A percentile compares a stretch with the other conserved stretches of the same genome.
Evolutionary conservation across 2,329 filamentous ascomycete species (phyloP).

Genomic region (Aaosphaeria arxii): DNA sequence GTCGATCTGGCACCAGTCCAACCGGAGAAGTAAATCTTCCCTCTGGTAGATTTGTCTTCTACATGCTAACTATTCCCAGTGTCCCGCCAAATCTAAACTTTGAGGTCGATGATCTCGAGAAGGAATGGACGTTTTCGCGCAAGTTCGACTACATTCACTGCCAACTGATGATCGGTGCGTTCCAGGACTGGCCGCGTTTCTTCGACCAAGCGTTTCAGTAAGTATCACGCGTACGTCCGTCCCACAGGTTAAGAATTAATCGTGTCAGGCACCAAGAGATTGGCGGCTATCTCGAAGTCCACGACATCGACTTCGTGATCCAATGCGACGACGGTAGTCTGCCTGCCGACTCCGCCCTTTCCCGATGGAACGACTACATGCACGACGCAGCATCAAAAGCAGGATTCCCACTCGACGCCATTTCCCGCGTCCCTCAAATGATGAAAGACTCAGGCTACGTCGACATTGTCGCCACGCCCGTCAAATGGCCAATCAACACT

Average conservation of each 20-base stretch:
- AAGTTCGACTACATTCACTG: constrained; percentile 39
- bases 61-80: constrained; percentile 3
- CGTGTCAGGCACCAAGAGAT: constrained; percentile 36
- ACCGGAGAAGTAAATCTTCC: constrained; percentile 7
- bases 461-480: constrained; percentile 33
- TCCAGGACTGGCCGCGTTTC: constrained; percentile 38
- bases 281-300: constrained; percentile 15
- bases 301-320: constrained; percentile 14
- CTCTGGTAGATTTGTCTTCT: neutral
- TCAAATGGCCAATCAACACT: constrained; percentile 13
- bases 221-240: constrained; percentile 13
- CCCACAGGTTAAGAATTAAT: constrained; percentile 13
- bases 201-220: constrained; percentile 23
- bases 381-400: constrained; percentile 8
- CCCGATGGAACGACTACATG: constrained; percentile 12
- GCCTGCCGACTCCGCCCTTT: constrained; percentile 7
- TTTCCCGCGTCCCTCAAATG: constrained; percentile 35
- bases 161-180: constrained; percentile 38
- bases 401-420: constrained; percentile 38
- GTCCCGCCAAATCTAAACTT: constrained; percentile 41
- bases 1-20: constrained; percentile 13
- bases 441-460: constrained; percentile 45
- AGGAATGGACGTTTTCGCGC: constrained; percentile 31
- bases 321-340: constrained; percentile 15
- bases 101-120: constrained; percentile 40